Base-by-base conservation (phyloP, 768 basidiomycete species). In the Lentinula guzmanii region DNA sequence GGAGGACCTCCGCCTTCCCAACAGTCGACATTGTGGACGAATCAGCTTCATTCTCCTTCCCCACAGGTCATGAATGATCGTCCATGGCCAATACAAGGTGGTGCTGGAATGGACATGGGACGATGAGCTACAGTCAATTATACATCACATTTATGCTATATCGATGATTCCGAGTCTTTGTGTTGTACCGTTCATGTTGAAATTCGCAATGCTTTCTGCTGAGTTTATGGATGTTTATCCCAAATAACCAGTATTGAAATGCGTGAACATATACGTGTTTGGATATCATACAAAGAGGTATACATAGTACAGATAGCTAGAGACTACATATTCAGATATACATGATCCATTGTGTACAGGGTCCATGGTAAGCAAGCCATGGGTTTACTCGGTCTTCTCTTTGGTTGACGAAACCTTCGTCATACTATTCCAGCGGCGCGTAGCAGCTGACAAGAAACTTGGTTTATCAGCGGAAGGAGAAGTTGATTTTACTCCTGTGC, bases 41-140 rank as follows among this genome's bases (percentile, higher is more conserved):
- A 76, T 62, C 77, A 78, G 31, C 73, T 76, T 2, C 66, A 71
- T 15, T 74, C 78, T 3, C 76, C 79, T 70, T 69, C 72, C 53
- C 74, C 79, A 45, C 77, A 75, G 13, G 62, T 76, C 28, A 70
- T 66, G 51, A 64, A 75, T 45, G 82, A 82, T 37, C 73, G 80
- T 59, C 68, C 76, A 61, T 83, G 83, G 82, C 77, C 70, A 56
- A 65, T 72, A 39, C 74, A 72, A 53, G 71, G 67, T 52, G 76
- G 76, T 28, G 70, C 74, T 11, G 71, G 71, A 46, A 61, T 78
- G 48, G 78, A 80, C 66, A 70, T 79, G 53, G 72, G 72, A 62
- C 71, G 74, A 60, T 80, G 62, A 73, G 53, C 4, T 55, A 42
- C 9, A 18, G 18, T 41, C 28, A 28, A 28, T 28, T 28, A 28